These are phyloP conservation scores for Colletotrichum spinosum DNA, from an alignment of 2,329 filamentous ascomycete genomes.

Conservation along the genomic window DNA sequence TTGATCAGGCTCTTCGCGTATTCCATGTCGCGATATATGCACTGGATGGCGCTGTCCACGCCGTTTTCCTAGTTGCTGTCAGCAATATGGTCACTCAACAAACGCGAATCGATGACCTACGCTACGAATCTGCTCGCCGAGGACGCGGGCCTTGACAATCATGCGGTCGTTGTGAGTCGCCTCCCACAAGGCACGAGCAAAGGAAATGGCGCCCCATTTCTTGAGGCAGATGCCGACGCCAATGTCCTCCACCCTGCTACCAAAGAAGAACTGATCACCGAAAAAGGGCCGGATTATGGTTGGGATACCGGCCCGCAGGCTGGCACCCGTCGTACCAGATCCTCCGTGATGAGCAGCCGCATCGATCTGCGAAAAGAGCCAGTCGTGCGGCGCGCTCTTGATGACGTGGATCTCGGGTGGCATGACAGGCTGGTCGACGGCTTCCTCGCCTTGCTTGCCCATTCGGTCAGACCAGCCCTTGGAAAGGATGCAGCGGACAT, in stretches of 20 bases:
- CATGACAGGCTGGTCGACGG: slow-evolving; percentile 69
- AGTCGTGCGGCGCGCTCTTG: slow-evolving; percentile 92
- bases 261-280: slow-evolving; percentile 98
- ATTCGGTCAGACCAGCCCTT: slow-evolving; percentile 95
- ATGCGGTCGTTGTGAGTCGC: slow-evolving; percentile 91
- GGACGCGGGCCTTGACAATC: slow-evolving; percentile 83
- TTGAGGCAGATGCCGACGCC: slow-evolving; percentile 91
- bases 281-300: slow-evolving; percentile 98
- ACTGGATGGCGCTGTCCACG: slow-evolving; percentile 89
- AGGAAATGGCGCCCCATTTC: slow-evolving; percentile 87
- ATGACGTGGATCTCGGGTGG: slow-evolving; percentile 88
- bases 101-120: slow-evolving; percentile 61
- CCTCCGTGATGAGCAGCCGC: slow-evolving; percentile 95
- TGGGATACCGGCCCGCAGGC: slow-evolving; percentile 88
- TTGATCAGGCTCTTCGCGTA: slow-evolving; percentile 89
- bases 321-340: slow-evolving; percentile 93
- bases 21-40: slow-evolving; percentile 93
- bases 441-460: slow-evolving; percentile 48
- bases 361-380: slow-evolving; percentile 94
- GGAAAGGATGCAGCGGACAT: slow-evolving; percentile 92
- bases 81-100: slow-evolving; percentile 36
- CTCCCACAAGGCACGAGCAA: slow-evolving; percentile 90
- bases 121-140: slow-evolving; percentile 89
- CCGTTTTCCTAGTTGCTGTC: slow-evolving; percentile 78
- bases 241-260: slow-evolving; percentile 87